Percentiles rank a stretch among this genome's conserved stretches.
phyloP scores from a whole-genome alignment of 176 grass and related monocot genomes.

The Eragrostis nindensis region DNA sequence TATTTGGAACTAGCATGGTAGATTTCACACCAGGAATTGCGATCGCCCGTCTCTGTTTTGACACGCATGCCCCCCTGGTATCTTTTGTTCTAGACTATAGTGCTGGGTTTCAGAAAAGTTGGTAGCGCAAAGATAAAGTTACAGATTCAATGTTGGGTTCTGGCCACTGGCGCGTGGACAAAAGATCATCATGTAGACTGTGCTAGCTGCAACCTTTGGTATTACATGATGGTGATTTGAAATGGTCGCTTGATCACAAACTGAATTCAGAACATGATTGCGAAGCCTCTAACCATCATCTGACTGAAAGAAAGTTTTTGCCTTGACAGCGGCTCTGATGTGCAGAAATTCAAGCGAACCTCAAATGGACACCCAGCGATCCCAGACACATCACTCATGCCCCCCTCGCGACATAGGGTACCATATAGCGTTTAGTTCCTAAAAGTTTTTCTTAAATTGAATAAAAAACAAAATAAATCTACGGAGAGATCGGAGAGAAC shows the following conservation, averaged over 20 bases:
- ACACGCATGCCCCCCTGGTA: neutral
- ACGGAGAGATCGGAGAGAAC: too few species aligned
- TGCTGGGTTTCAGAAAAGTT: slow-evolving; percentile 2
- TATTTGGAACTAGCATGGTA: neutral
- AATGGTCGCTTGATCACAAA: too few species aligned
- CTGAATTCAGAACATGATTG: neutral
- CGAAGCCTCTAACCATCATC: neutral
- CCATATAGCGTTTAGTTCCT: neutral
- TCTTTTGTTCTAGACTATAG: neutral
- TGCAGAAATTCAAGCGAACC: slow-evolving; percentile 16
- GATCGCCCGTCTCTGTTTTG: neutral
- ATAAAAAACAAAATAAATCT: neutral
- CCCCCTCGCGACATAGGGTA: neutral
- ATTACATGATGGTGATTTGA: neutral
- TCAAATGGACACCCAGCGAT: neutral
- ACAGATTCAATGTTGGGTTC: slow-evolving; percentile 28
- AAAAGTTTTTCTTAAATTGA: neutral
- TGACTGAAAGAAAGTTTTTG: neutral
- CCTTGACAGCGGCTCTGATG: neutral
- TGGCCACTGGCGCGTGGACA: neutral
- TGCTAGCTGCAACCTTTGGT: slow-evolving; percentile 4
- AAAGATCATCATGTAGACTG: neutral
- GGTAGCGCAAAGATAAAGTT: slow-evolving; percentile 10
- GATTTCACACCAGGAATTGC: neutral
- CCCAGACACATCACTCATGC: neutral